Evolutionary conservation across 225 moss, liverwort and hornwort genomes (phyloP), one percentile per base, ranked within the genome.

Genomic region (Polytrichum commune): DNA sequence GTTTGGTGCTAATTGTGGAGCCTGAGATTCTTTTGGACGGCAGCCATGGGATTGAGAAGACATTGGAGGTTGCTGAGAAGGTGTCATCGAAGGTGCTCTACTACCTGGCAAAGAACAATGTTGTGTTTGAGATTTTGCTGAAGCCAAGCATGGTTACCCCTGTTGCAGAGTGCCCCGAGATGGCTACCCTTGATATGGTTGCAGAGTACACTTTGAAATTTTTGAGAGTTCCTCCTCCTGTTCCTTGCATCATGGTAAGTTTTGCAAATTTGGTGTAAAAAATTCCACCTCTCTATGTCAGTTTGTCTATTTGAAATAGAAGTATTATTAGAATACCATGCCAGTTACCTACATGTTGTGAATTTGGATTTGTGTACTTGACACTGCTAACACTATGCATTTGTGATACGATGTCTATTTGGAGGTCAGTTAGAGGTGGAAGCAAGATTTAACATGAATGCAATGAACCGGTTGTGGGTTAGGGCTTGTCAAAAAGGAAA

Each of bases 111-210:
- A 74, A 82, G 68, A 86, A 82, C 72, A 82, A 82, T 25, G 82
- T 82, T 6, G 0, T 79, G 63, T 62, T 82, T 0, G 79, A 86
- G 27, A 82, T 85, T 20, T 32, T 85, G 18, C 54, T 77, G 56
- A 82, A 79, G 71, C 82, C 82, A 13, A 82, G 79, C 81, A 85
- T 82, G 82, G 85, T 82, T 10, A 85, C 82, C 53, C 85, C 77
- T 4, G 79, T 72, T 0, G 74, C 79, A 0, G 76, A 73, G 8
- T 67, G 27, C 25, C 18, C 67, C 1, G 68, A 35, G 4, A 64
- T 2, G 53, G 76, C 77, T 4, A 32, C 66, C 18, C 79, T 60
- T 69, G 85, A 85, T 73, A 7, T 82, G 65, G 74, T 82, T 0
- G 76, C 82, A 0, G 67, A 85, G 22, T 82, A 77, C 64, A 79